Evolutionary conservation across 2,329 filamentous ascomycete genomes (phyloP).

Genomic region (Sporothrix phasma): DNA sequence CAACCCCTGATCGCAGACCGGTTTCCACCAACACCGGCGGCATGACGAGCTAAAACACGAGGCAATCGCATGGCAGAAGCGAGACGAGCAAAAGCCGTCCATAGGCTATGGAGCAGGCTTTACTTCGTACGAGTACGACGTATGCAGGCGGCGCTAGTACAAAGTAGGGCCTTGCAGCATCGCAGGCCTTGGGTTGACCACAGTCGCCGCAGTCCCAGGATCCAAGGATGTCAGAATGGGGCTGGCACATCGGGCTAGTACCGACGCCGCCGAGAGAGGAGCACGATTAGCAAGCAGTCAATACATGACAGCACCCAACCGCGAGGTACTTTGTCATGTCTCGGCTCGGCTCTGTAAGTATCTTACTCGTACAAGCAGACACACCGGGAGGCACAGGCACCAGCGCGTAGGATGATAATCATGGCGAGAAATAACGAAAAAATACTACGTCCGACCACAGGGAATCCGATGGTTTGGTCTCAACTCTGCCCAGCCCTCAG

Average conservation of each 20-base stretch:
- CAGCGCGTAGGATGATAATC: too few relatives aligned
- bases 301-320: background rate
- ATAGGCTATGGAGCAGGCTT: conserved; percentile 1
- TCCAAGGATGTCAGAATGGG: background rate
- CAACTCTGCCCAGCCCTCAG: too few relatives aligned
- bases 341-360: background rate
- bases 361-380: too few relatives aligned
- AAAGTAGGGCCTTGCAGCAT: background rate
- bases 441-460: too few relatives aligned
- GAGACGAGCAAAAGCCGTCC: conserved; percentile 4
- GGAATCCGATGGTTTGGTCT: too few relatives aligned
- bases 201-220: background rate
- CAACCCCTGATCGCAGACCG: conserved; percentile 3
- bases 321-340: background rate
- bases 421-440: too few relatives aligned
- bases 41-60: conserved; percentile 1
- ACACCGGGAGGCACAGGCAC: too few relatives aligned
- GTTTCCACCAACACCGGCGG: conserved; percentile 15
- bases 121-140: background rate
- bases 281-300: conserved; percentile 2
- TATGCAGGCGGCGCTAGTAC: background rate
- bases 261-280: background rate
- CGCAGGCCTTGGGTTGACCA: background rate
- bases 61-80: conserved; percentile 1
- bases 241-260: background rate